Evolutionary conservation across 768 basidiomycete species (phyloP), one percentile per base, ranked within the genome.

Genomic region (Plicaturopsis crispa): DNA sequence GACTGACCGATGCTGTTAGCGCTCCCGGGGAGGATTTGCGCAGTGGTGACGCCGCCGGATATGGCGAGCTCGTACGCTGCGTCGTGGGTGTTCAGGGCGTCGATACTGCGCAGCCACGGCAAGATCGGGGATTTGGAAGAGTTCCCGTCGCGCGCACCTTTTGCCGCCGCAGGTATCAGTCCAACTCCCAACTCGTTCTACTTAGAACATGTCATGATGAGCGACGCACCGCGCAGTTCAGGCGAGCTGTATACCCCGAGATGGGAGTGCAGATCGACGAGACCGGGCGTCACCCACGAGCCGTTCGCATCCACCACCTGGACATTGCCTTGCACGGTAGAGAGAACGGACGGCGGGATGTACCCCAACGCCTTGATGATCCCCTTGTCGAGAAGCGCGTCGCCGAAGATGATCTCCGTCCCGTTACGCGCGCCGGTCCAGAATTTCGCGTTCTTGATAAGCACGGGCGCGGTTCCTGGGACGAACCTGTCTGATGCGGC

Each of bases 1-100:
- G 57, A 42, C 53, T 53, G 47, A 84, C 86, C 86, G 35, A 89
- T 84, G 28, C 75, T 78, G 59, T 87, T 84, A 19, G 57, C 72
- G 38, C 73, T 79, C 5, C 89, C 91, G 6, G 91, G 86, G 3
- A 92, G 62, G 28, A 93, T 67, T 48, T 88, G 83, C 12, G 74
- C 79, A 2, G 89, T 83, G 0, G 93, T 94, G 23, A 94, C 81
- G 11, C 93, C 93, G 8, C 91, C 91, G 3, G 92, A 73, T 38
- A 91, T 80, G 3, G 85, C 74, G 12, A 88, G 67, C 40, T 66
- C 66, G 54, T 80, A 81, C 1, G 80, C 69, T 28, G 80, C 76
- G 51, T 93, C 91, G 43, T 90, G 85, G 1, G 86, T 90, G 54
- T 93, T 84, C 49, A 96, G 70, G 0, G 74, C 88, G 54, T 97